Evolutionary conservation across 352 stramenopile genomes (phyloP).

Genomic region (Phytophthora rubi): DNA sequence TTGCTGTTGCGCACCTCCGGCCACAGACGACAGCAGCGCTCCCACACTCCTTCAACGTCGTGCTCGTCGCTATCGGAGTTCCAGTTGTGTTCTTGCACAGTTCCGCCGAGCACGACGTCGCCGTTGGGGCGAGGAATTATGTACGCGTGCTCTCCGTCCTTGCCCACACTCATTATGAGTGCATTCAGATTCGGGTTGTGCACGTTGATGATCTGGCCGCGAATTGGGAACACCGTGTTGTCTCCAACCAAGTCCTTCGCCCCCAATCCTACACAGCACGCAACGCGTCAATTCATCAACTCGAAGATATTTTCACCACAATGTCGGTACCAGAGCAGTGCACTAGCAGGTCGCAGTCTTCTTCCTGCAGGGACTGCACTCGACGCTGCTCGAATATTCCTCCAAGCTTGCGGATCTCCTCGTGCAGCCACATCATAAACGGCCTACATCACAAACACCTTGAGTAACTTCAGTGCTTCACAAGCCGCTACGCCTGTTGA

Average conservation of each 20-base stretch:
- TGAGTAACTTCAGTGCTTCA: too few relatives aligned
- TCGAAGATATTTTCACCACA: neutral
- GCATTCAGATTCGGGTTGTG: conserved; percentile 58
- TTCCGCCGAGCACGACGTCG: conserved; percentile 69
- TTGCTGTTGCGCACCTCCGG: conserved; percentile 53
- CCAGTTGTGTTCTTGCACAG: conserved; percentile 69
- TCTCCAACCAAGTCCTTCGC: conserved; percentile 54
- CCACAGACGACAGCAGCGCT: conserved; percentile 51
- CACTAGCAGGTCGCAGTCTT: conserved; percentile 61
- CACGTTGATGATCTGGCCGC: conserved; percentile 71
- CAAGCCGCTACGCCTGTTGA: neutral
- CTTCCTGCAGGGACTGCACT: conserved; percentile 40
- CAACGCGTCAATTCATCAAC: neutral
- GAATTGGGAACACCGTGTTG: conserved; percentile 57
- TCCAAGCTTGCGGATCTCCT: conserved; percentile 54
- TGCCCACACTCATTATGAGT: conserved; percentile 42
- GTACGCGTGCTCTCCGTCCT: conserved; percentile 63
- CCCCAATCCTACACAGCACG: conserved; percentile 34
- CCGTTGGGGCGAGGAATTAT: conserved; percentile 65
- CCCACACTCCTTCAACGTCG: conserved; percentile 57
- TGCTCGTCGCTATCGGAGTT: conserved; percentile 41
- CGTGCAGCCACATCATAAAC: conserved; percentile 57
- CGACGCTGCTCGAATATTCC: conserved; percentile 56
- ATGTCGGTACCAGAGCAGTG: conserved; percentile 57
- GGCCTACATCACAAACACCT: conserved; percentile 26